Conservation (phyloP, 1,284 basidiomycete genomes). For the Earliella scabrosa region DNA sequence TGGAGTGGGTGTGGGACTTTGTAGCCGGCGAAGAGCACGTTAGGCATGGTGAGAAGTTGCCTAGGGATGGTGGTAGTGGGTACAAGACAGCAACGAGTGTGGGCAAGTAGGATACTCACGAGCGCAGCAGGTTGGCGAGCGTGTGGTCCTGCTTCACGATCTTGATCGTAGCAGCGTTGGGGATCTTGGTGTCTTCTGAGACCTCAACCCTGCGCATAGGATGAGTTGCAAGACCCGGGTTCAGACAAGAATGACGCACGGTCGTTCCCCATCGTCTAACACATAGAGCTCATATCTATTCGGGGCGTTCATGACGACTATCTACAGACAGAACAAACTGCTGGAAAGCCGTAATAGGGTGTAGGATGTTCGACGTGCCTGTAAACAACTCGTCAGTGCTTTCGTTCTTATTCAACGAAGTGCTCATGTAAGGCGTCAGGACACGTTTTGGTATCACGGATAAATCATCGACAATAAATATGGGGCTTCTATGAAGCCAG, state of each 20-base stretch:
- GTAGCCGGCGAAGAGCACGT: constrained; percentile 95
- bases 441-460: constrained; percentile 54
- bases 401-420: background rate
- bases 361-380: background rate
- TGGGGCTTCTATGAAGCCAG: constrained; percentile 40
- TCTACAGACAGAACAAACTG: constrained; percentile 12
- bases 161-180: constrained; percentile 94
- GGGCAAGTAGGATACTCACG: constrained; percentile 59
- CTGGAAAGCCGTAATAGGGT: background rate
- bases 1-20: constrained; percentile 97
- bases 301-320: constrained; percentile 83
- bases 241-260: constrained; percentile 57
- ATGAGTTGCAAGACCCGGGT: constrained; percentile 3
- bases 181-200: constrained; percentile 95
- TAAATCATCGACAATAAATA: constrained; percentile 77
- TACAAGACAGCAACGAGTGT: background rate
- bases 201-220: constrained; percentile 78
- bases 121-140: constrained; percentile 92
- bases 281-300: constrained; percentile 92
- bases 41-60: constrained; percentile 85
- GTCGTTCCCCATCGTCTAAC: constrained; percentile 90
- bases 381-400: background rate
- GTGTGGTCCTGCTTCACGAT: constrained; percentile 98
- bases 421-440: constrained; percentile 32
- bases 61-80: constrained; percentile 46